Evolutionary conservation across 495 filamentous ascomycete genomes (phyloP).

Genomic region (Patellaria atrata): DNA sequence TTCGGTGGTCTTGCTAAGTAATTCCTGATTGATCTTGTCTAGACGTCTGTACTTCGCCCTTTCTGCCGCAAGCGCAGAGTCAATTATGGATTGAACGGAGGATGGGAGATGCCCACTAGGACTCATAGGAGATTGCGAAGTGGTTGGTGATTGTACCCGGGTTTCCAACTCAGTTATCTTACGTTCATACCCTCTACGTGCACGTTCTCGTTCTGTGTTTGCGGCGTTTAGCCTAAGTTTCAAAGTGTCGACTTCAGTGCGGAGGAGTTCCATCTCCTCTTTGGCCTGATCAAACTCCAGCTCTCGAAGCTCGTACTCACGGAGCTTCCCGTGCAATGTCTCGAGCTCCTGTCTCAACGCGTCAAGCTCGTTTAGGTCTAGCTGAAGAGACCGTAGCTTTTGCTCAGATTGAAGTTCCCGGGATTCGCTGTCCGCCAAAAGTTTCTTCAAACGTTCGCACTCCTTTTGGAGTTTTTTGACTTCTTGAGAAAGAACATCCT

Average conservation of each 20-base stretch:
- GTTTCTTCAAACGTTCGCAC: conserved; percentile 37
- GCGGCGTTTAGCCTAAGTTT: conserved; percentile 36
- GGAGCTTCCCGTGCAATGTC: conserved; percentile 39
- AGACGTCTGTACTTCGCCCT: conserved; percentile 32
- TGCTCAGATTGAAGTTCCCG: conserved; percentile 44
- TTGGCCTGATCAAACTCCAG: conserved; percentile 37
- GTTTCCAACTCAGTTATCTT: conserved; percentile 33
- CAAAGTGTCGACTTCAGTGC: conserved; percentile 37
- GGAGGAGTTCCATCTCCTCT: conserved; percentile 36
- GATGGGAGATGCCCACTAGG: conserved; percentile 16
- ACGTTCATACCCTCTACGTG: conserved; percentile 30
- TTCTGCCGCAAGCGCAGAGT: conserved; percentile 32
- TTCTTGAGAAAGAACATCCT: conserved; percentile 36
- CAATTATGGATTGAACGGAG: conserved; percentile 33
- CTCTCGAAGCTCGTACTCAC: conserved; percentile 43
- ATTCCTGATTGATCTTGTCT: conserved; percentile 30
- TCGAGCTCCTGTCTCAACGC: conserved; percentile 41
- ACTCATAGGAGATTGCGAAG: conserved; percentile 3
- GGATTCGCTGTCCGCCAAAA: conserved; percentile 47
- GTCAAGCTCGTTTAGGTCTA: conserved; percentile 44
- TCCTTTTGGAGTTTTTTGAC: conserved; percentile 38
- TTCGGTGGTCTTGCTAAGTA: conserved; percentile 27
- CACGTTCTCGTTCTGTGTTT: conserved; percentile 37
- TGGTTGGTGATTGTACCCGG: conserved; percentile 22
- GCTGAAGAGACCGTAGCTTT: conserved; percentile 41